Evolutionary conservation across 2,329 filamentous ascomycete genomes (phyloP).

Genomic region (Claviceps digitariae): DNA sequence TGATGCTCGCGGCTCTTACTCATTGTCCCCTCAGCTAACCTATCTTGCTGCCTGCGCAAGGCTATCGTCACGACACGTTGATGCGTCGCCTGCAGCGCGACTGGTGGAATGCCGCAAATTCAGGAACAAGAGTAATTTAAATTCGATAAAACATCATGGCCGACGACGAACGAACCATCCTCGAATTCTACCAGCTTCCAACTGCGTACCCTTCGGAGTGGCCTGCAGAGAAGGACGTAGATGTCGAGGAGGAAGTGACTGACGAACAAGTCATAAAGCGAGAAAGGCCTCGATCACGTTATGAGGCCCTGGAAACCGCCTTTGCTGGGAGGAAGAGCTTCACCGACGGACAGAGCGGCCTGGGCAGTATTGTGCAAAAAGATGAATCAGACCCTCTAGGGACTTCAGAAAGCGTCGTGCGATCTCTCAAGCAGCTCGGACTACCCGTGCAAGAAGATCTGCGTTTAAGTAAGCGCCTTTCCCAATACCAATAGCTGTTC

Average conservation of each 20-base stretch:
- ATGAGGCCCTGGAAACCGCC: slow-evolving; percentile 68
- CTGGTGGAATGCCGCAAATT: slow-evolving; percentile 1
- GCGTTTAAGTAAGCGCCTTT: slow-evolving; percentile 47
- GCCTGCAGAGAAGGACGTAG: slow-evolving; percentile 66
- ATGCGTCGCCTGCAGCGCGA: neutral
- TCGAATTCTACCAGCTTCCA: slow-evolving; percentile 81
- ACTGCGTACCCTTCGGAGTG: slow-evolving; percentile 70
- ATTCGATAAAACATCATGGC: slow-evolving; percentile 32
- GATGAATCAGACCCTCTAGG: slow-evolving; percentile 91
- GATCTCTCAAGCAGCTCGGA: slow-evolving; percentile 61
- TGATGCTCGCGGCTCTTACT: neutral
- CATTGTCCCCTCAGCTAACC: neutral
- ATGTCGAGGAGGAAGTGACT: slow-evolving; percentile 53
- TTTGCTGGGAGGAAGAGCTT: slow-evolving; percentile 52
- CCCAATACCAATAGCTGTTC: neutral
- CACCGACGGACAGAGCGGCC: slow-evolving; percentile 22
- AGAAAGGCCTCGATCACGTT: slow-evolving; percentile 59
- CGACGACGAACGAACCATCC: slow-evolving; percentile 62
- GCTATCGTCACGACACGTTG: neutral
- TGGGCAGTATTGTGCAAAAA: slow-evolving; percentile 69
- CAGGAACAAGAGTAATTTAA: neutral
- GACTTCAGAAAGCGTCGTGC: slow-evolving; percentile 74
- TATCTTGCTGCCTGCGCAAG: neutral
- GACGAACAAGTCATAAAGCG: slow-evolving; percentile 36
- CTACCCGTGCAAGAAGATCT: slow-evolving; percentile 74